Evolutionary conservation across 441 rosid species (phyloP), one percentile per base, ranked within the genome.

Genomic region (Populus hybrid): DNA sequence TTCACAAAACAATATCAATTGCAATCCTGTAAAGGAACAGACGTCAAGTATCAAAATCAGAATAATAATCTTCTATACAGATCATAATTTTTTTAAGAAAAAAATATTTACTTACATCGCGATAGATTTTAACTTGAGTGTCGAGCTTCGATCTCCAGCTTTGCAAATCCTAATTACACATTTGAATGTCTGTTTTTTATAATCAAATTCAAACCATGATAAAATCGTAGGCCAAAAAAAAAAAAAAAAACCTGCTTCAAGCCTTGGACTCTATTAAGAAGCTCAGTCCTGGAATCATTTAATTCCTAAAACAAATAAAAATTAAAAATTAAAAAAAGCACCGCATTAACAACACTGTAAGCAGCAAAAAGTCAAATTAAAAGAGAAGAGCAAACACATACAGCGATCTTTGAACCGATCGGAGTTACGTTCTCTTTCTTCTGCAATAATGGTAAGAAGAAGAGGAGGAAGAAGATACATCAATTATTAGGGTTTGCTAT

Each of bases 81-180:
- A 2, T 6, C 63, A 20, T 18, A 2, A 18, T 53, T 6, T 53
- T 0, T 32, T 32, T 32, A 5, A 34, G 6, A n/a, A 34, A 46
- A 1, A 6, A 28, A 14, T 10, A 38, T 9, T 0, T 36, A 85
- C 88, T 88, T 67, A 94, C 99, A 84, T 90, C 91, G 0, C 92
- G 93, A 81, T 94, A 90, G 75, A 89, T 85, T 86, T 87, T 91
- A 42, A 94, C 98, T 87, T 95, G 99, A 65, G 97, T 91, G 71
- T 95, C 97, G 18, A 95, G 79, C 85, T 91, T 95, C 28, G 95
- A 90, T 76, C 99, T 92, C 99, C 99, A 95, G 79, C 85, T 85
- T 81, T 95, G 95, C 90, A 95, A 85, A 87, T 95, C 99, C 99
- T 95, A 75, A 67, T 20, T 14, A 6, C 28, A 61, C n/a, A 30